Evolutionary conservation across 371 early-diverging fungal genomes (phyloP).

Genomic region (Circinella umbellata): DNA sequence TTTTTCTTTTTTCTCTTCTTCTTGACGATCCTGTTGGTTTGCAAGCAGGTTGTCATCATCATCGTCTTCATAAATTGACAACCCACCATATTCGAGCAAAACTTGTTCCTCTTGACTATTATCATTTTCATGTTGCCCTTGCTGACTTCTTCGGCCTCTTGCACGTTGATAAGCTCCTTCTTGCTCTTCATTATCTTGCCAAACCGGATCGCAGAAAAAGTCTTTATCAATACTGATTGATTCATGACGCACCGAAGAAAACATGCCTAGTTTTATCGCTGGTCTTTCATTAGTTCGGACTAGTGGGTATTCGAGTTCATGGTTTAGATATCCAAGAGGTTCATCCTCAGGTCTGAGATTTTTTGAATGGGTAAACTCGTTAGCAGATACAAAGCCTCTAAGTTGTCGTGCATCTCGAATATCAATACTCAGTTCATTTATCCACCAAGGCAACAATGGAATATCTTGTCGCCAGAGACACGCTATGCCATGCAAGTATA

Average conservation of each 20-base stretch:
- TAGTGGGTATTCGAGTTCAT: not conserved
- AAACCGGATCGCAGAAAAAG: conserved; percentile 1
- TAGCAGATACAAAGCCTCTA: not conserved
- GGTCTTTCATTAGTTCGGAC: not conserved
- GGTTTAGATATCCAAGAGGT: conserved; percentile 6
- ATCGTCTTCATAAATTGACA: not conserved
- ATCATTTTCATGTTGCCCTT: not conserved
- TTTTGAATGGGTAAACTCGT: conserved; percentile 1
- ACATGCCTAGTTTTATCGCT: not conserved
- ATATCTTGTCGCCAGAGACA: conserved; percentile 20
- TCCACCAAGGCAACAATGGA: conserved; percentile 33
- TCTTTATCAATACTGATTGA: not conserved
- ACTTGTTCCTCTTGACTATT: not conserved
- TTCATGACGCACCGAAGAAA: not conserved
- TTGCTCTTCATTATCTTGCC: conserved; percentile 4
- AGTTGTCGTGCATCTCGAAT: conserved; percentile 35
- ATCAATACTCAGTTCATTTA: conserved; percentile 44
- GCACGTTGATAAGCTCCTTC: conserved; percentile 3
- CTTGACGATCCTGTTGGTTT: too few relatives aligned
- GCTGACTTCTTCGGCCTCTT: not conserved
- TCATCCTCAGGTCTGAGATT: not conserved
- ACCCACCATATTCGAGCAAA: conserved; percentile 1
- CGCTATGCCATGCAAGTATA: conserved; percentile 92
- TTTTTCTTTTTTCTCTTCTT: conserved; percentile 27
- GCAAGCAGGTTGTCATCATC: conserved; percentile 7